Conservation (phyloP, 768 basidiomycete genomes). For the Boletus subcaerulescens region DNA sequence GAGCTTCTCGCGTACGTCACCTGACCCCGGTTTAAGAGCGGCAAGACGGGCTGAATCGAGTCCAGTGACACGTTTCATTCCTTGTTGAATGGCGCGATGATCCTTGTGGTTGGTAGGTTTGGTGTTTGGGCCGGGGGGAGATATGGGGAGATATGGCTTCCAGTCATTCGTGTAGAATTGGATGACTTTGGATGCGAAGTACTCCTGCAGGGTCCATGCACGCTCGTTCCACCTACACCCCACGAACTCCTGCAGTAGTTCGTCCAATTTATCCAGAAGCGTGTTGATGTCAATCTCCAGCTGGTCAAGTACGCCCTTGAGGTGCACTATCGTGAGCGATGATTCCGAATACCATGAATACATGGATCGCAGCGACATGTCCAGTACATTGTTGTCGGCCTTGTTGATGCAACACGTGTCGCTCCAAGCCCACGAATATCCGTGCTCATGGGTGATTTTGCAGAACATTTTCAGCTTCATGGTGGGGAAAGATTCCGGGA, state of each 20-base stretch:
- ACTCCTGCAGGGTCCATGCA: constrained; percentile 23
- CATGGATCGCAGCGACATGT: constrained; percentile 23
- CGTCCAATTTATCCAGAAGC: background rate
- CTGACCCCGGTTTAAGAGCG: constrained; percentile 7
- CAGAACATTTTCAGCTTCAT: constrained; percentile 16
- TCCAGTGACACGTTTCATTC: constrained; percentile 14
- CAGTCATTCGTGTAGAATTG: constrained; percentile 26
- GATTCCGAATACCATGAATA: constrained; percentile 25
- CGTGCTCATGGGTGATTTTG: background rate
- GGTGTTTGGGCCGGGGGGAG: background rate
- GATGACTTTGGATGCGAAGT: constrained; percentile 19
- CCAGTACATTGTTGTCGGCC: constrained; percentile 9
- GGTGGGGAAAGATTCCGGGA: background rate
- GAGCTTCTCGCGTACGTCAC: constrained; percentile 15
- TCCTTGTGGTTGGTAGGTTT: constrained; percentile 12
- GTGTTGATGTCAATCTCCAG: background rate
- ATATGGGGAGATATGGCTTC: constrained; percentile 16
- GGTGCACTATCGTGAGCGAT: constrained; percentile 24
- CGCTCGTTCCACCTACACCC: constrained; percentile 22
- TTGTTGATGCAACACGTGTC: constrained; percentile 30
- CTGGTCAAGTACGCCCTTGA: constrained; percentile 9
- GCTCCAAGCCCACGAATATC: constrained; percentile 22
- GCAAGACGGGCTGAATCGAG: constrained; percentile 2
- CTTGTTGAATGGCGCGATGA: constrained; percentile 3
- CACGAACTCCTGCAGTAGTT: constrained; percentile 4